Base-by-base conservation (phyloP, 495 filamentous ascomycete genomes). In the Cudoniella acicularis region DNA sequence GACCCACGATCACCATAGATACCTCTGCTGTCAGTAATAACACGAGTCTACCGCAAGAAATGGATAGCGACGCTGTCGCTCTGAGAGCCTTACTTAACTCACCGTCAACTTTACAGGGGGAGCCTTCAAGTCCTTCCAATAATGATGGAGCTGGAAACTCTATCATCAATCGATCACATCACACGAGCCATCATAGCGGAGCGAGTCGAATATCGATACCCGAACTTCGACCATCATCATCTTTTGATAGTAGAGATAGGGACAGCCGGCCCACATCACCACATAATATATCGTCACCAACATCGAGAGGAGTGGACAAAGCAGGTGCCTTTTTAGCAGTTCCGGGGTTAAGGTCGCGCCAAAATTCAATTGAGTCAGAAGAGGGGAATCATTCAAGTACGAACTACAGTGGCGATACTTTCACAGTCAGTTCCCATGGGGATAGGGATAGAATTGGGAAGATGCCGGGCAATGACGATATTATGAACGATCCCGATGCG, bases 221-320 rank as follows among this genome's bases (percentile, higher is more conserved):
- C 8, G 87, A 92, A 52, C 67, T 81, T 49, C 82, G 83, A 52
- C 77, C 74, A 23, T 72, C 80, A 0, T 76, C 75, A 52, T 91
- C 89, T 2, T 90, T 90, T 47, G 90, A 96, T 58, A 83, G 80
- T 62, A 81, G 76, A 64, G 87, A 91, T 55, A 87, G 85, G 65
- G 87, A 91, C 56, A 89, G 86, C 67, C 78, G 90, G 54, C 92
- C 91, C n/a, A 91, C 87, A 0, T 96, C 91, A 45, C 88, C 91
- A 0, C 92, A 96, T 71, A 95, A 96, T 73, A 72, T 96, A 52
- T 92, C 90, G 4, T 92, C 88, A 13, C 89, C 87, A 16, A 75
- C 80, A 13, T 71, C 77, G 9, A 73, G 75, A 22, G 61, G 61
- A 40, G 78, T 70, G 1, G 73, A 72, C 40, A 75, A 74, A 20